Evolutionary conservation across 192 early-diverging fungal genomes (phyloP), one percentile per base, ranked within the genome.

Genomic region (Podochytrium sp.): DNA sequence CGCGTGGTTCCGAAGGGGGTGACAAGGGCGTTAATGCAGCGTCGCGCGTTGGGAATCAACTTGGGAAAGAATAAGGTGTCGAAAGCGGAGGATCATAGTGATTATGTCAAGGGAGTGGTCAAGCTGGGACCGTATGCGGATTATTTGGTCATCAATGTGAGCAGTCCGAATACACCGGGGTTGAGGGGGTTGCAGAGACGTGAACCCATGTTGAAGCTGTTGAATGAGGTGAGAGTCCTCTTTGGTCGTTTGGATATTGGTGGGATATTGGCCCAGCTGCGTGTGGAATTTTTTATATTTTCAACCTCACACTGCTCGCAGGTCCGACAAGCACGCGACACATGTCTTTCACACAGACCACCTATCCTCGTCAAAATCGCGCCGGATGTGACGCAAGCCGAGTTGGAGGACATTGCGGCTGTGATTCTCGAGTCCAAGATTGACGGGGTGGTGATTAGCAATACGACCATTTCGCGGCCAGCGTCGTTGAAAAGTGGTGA

Each of bases 281-380:
- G n/a, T n/a, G n/a, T n/a, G 64, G 27, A 12, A 1, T 1, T 14
- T 33, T 16, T 29, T 37, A 1, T 1, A 32, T 41, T 89, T 58
- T 38, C 42, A 33, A 84, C 29, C n/a, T n/a, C n/a, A n/a, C n/a
- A 12, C 53, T 10, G n/a, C 6, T 27, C 40, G 10, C 43, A 76
- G 73, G 79, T 76, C 14, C 78, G 42, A 42, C 39, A 7, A 27
- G 80, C 74, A 16, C 65, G 81, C 33, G 74, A 84, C 65, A 68
- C 60, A 69, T 70, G 1, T 53, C 75, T 72, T 77, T 70, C 79
- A 76, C 80, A 78, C 61, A 73, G 75, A 30, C 93, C 93, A 49
- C 91, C 94, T 5, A 71, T 97, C 39, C 81, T 94, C 56, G 91
- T 97, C 43, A 97, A 97, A 83, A 95, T 97, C 74, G 91, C 92